Evolutionary conservation across 306 rosid species (phyloP).

Genomic region (Pyrus communis): DNA sequence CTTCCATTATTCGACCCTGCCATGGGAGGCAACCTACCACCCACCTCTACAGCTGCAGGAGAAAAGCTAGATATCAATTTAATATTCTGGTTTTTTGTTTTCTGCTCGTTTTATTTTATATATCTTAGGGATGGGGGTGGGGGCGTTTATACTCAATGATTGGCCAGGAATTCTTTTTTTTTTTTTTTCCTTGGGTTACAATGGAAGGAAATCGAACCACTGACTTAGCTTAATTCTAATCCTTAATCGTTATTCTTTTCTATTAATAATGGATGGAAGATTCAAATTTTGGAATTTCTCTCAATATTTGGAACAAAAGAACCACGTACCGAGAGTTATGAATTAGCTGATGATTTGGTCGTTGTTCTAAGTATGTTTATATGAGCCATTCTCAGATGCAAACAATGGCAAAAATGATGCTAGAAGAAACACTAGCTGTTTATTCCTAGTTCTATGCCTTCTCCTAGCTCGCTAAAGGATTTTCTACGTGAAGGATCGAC

Average conservation of each 20-base stretch:
- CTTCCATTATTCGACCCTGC: constrained; percentile 47
- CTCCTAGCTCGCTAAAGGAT: too few species aligned
- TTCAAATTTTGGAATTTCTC: background rate
- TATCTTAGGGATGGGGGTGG: background rate
- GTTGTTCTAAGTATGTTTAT: too few species aligned
- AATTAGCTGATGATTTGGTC: too few species aligned
- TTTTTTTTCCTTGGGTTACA: background rate
- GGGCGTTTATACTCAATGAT: background rate
- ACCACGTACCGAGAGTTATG: too few species aligned
- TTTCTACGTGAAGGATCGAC: background rate
- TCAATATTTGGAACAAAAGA: too few species aligned
- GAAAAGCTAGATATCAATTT: background rate
- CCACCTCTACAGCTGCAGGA: constrained; percentile 3
- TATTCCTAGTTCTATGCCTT: too few species aligned
- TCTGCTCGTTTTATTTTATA: background rate
- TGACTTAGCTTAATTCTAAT: background rate
- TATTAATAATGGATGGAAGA: background rate
- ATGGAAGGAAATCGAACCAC: background rate
- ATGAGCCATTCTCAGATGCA: too few species aligned
- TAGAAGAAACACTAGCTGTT: too few species aligned
- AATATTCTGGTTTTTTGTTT: background rate
- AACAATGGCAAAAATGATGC: too few species aligned
- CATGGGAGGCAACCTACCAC: constrained; percentile 59
- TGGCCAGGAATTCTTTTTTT: background rate
- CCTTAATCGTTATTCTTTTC: background rate